Evolutionary conservation across 163 green algal species (phyloP).

Genomic region (Volvox carteri): DNA sequence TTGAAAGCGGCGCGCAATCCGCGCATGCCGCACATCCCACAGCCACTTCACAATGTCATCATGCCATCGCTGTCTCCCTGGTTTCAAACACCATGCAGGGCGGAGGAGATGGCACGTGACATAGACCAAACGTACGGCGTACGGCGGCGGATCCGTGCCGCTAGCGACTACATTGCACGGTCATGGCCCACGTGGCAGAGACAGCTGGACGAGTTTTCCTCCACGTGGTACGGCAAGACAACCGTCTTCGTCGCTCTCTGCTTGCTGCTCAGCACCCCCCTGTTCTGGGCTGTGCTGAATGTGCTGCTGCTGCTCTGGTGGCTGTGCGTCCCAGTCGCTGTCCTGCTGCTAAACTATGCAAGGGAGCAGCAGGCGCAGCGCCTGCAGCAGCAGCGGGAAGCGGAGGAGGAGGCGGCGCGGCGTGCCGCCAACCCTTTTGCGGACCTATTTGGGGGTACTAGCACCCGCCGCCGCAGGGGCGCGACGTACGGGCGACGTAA

Average conservation of each 20-base stretch:
- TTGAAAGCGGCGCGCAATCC: too few species aligned
- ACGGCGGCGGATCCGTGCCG: background rate
- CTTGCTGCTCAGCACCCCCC: slow-evolving; percentile 29
- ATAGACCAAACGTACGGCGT: slow-evolving; percentile 52
- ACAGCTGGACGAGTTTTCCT: slow-evolving; percentile 32
- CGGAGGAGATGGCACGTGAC: slow-evolving; percentile 42
- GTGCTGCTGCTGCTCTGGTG: slow-evolving; percentile 54
- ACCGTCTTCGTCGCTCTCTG: background rate
- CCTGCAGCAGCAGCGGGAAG: slow-evolving; percentile 25
- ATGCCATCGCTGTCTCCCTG: too few species aligned
- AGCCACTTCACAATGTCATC: too few species aligned
- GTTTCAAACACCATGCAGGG: slow-evolving; percentile 1
- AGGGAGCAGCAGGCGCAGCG: slow-evolving; percentile 17
- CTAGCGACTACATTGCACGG: slow-evolving; percentile 13
- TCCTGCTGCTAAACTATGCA: slow-evolving; percentile 20
- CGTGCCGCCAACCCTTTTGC: slow-evolving; percentile 52
- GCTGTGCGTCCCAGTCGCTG: slow-evolving; percentile 18
- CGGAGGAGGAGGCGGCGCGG: slow-evolving; percentile 20
- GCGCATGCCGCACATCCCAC: too few species aligned
- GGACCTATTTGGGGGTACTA: slow-evolving; percentile 19
- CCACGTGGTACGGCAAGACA: slow-evolving; percentile 35
- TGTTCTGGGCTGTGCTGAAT: slow-evolving; percentile 47
- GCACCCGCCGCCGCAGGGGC: background rate
- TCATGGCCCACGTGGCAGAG: slow-evolving; percentile 44
- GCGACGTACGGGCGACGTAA: background rate